Base-by-base conservation (phyloP, 2,329 filamentous ascomycete genomes). In the Parastagonospora nodorum region DNA sequence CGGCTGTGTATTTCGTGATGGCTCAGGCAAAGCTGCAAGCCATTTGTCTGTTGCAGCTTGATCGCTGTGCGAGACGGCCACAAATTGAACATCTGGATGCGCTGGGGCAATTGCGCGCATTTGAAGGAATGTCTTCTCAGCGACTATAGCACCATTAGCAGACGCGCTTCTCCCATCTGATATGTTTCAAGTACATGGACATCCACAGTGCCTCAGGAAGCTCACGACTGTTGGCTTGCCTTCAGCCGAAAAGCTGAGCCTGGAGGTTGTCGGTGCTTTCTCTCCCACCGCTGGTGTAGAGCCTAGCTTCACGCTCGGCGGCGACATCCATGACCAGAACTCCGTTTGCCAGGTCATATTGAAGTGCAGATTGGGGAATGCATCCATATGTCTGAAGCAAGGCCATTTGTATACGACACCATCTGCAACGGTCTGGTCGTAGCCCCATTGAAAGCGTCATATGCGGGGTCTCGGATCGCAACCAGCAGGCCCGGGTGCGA, bases 121-220 rank as follows among this genome's bases (percentile, higher is more conserved):
- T n/a, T 58, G 57, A n/a, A 68, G 55, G 50, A 71, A 88, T 10
- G 81, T 82, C 69, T 88, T 88, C 67, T 89, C 87, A 11, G 86
- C 86, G 69, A 89, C 86, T 88, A 49, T 3, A 32, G 6, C 9
- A 5, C 27, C 24, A 30, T 57, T 38, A 55, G 51, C 41, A 42
- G 24, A 41, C 24, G 15, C 4, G 9, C 15, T 29, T 6, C 32
- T 33, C 16, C 14, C 15, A n/a, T 9, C 30, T 0, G 12, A 11
- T 1, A 8, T 8, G 0, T 19, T 32, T 2, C 10, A 72, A 80
- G 67, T 80, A 88, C 88, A 89, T 9, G 88, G 88, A 74, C 87
- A 89, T 30, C 88, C 88, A 67, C 87, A 90, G 68, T 90, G 87
- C 30, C 88, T 79, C 5, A 91, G 78, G 63, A 91, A 91, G 12